These are phyloP conservation scores for Marchantia paleacea DNA, from an alignment of 225 moss, liverwort and hornwort genomes.

Conservation along the genomic window DNA sequence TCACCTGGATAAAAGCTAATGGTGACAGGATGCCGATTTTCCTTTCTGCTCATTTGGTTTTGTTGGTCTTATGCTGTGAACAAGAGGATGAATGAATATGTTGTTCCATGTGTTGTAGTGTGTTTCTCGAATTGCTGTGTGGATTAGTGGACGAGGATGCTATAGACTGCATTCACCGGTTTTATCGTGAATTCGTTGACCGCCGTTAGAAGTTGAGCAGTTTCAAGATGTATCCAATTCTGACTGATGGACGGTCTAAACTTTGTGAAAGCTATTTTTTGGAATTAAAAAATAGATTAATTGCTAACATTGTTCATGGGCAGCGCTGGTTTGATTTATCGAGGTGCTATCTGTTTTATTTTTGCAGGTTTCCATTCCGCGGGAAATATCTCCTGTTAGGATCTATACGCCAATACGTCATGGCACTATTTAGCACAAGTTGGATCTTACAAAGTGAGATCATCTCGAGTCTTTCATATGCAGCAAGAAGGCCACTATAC, in stretches of 20 bases:
- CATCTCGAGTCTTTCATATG: neutral
- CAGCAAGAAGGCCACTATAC: neutral
- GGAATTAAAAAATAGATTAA: too few relatives aligned
- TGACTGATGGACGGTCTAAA: too few relatives aligned
- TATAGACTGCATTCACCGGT: too few relatives aligned
- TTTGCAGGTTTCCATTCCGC: constrained; percentile 26
- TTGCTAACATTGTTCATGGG: too few relatives aligned
- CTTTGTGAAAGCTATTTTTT: too few relatives aligned
- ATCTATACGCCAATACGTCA: constrained; percentile 35
- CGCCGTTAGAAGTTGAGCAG: neutral
- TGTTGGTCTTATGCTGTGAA: too few relatives aligned
- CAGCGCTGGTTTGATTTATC: neutral
- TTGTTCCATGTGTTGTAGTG: neutral
- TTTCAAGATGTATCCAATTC: too few relatives aligned
- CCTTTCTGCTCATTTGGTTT: too few relatives aligned
- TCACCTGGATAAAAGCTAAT: too few relatives aligned
- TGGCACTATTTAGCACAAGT: constrained; percentile 24
- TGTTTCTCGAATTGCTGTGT: neutral
- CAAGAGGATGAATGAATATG: too few relatives aligned
- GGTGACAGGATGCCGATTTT: too few relatives aligned
- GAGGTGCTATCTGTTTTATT: neutral
- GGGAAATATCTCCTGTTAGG: constrained; percentile 40
- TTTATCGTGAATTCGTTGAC: neutral
- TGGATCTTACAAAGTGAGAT: constrained; percentile 5
- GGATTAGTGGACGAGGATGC: too few relatives aligned